Base-by-base conservation (phyloP, 140 eudicot species). In the Ambrosia hybrid region DNA sequence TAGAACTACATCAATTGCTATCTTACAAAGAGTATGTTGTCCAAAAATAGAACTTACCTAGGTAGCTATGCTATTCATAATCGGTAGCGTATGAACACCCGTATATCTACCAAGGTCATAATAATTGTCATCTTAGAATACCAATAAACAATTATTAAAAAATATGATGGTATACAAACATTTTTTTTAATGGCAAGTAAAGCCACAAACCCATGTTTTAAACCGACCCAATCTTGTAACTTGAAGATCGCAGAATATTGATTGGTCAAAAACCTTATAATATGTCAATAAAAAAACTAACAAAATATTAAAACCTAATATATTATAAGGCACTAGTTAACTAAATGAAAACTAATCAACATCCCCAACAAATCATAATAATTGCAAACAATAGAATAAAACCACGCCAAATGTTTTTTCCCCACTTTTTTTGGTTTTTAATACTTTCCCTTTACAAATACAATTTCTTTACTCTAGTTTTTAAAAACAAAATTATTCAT, bases 311-410 rank as follows among this genome's bases (percentile, higher is more conserved):
- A 66, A 72, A 51, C 52, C 55, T 55, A 65, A 14, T 46, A 72
- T 65, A 57, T 49, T 36, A n/a, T 65, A 65, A 16, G 43, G 52
- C 48, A 9, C 37, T 10, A 1, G 38, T 36, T 51, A 59, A 76
- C 61, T 37, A 72, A 33, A 72, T 57, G 59, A 48, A 78, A 78
- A 72, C 70, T 73, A 78, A 48, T 48, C 78, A 78, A 72, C 13
- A 34, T 60, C 46, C 6, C 76, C 78, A 78, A 78, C 78, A 78
- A 72, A 78, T 65, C 74, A 58, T 73, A 72, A 78, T 72, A 65
- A 78, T 78, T 72, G 83, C 65, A 48, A 34, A 34, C 68, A 66
- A 36, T 72, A 78, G 74, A 78, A 72, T 78, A 72, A 72, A 78
- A 72, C 70, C 82, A 72, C 65, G 78, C 74, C 78, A 57, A 65